These are phyloP conservation scores for Puccinellia tenuiflora DNA, from an alignment of 176 grass and related monocot genomes.

Conservation along the genomic window DNA sequence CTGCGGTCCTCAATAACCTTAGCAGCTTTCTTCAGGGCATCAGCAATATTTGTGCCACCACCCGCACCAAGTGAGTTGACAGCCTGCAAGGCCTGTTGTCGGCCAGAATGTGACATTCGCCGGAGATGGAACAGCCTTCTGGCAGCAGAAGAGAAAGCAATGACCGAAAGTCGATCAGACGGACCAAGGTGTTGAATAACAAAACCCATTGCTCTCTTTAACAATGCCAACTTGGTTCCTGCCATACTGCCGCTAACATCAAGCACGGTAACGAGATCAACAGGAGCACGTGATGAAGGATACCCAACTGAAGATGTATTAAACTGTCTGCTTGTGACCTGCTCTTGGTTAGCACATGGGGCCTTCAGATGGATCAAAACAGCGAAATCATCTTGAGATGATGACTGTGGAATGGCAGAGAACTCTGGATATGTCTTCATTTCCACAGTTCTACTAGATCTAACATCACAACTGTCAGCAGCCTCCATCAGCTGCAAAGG, in stretches of 20 bases:
- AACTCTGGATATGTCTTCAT: conserved; percentile 80
- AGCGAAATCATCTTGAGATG: conserved; percentile 54
- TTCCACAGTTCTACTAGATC: conserved; percentile 53
- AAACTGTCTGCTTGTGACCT: conserved; percentile 26
- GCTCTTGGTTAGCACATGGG: conserved; percentile 47
- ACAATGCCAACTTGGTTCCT: conserved; percentile 83
- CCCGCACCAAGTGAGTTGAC: conserved; percentile 78
- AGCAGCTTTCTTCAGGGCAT: conserved; percentile 72
- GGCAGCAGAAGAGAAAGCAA: conserved; percentile 86
- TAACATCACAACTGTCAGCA: conserved; percentile 28
- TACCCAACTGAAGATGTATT: conserved; percentile 33
- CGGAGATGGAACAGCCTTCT: conserved; percentile 69
- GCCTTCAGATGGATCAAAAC: conserved; percentile 82
- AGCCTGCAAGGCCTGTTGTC: conserved; percentile 67
- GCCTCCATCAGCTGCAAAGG: conserved; percentile 46
- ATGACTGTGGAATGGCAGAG: conserved; percentile 44
- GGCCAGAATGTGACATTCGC: conserved; percentile 77
- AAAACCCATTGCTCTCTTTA: conserved; percentile 97
- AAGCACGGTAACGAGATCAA: conserved; percentile 92
- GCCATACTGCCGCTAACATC: conserved; percentile 98
- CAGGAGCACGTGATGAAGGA: conserved; percentile 54
- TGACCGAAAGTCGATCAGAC: conserved; percentile 82
- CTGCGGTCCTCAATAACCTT: conserved; percentile 81
- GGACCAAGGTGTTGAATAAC: conserved; percentile 92
- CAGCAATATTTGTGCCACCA: conserved; percentile 94